Conservation (phyloP, 768 basidiomycete genomes). For the Paxillus ammoniavirescens region DNA sequence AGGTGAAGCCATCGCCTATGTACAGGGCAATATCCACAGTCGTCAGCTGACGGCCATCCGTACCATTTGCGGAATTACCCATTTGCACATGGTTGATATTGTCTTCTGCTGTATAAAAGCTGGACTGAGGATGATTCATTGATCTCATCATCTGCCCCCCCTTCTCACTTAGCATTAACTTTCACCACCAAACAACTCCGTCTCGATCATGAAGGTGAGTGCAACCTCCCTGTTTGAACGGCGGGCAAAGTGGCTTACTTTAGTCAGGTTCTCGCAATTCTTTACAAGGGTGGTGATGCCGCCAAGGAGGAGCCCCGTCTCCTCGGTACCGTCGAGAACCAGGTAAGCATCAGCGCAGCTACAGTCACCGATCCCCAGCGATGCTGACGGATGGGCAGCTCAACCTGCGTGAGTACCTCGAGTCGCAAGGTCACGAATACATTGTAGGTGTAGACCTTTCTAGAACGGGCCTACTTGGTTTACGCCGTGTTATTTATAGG, state of each 20-base stretch:
- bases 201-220: constrained; percentile 43
- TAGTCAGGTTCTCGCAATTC: constrained; percentile 64
- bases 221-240: not conserved
- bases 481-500: constrained; percentile 37
- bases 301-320: constrained; percentile 71
- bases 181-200: not conserved
- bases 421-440: constrained; percentile 70
- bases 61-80: constrained; percentile 2
- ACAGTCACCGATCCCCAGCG: not conserved
- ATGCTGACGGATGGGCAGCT: constrained; percentile 43
- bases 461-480: not conserved
- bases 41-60: constrained; percentile 15
- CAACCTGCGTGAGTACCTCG: constrained; percentile 68
- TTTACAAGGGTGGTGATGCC: constrained; percentile 67
- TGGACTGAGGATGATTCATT: not conserved
- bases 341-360: constrained; percentile 38
- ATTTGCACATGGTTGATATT: not conserved
- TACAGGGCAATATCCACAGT: constrained; percentile 1
- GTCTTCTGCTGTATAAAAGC: constrained; percentile 18
- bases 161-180: constrained; percentile 12
- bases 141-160: not conserved
- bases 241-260: not conserved
- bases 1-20: not conserved
- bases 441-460: constrained; percentile 43
- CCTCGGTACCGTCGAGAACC: constrained; percentile 78